Percentiles rank a stretch among this genome's conserved stretches.
phyloP scores from a whole-genome alignment of 768 basidiomycete species.

The Lactarius quietus region DNA sequence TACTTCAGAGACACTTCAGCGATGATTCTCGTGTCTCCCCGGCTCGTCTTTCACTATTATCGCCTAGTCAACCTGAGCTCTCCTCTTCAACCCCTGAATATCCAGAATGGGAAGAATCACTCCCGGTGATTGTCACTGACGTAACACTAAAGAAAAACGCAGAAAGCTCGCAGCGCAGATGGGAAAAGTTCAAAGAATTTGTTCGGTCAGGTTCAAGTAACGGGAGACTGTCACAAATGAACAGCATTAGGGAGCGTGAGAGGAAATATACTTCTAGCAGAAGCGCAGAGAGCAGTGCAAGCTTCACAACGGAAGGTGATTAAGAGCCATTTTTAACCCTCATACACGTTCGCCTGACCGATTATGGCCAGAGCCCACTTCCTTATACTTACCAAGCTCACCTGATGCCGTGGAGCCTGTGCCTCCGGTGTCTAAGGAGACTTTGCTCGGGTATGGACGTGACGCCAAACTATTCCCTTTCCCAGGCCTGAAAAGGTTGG shows the following conservation, averaged over 20 bases:
- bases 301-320: conserved; percentile 23
- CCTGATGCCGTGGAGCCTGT: conserved; percentile 71
- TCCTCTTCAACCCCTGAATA: conserved; percentile 43
- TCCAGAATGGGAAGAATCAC: conserved; percentile 32
- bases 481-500: conserved; percentile 78
- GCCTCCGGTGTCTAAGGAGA: conserved; percentile 66
- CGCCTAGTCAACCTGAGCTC: conserved; percentile 58
- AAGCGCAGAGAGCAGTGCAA: conserved; percentile 30
- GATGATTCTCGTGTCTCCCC: conserved; percentile 59
- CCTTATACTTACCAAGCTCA: conserved; percentile 41
- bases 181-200: conserved; percentile 72
- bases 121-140: conserved; percentile 29
- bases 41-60: conserved; percentile 56
- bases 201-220: conserved; percentile 59
- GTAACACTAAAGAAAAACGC: conserved; percentile 51
- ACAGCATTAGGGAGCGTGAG: conserved; percentile 66
- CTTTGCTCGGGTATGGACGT: conserved; percentile 63
- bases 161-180: conserved; percentile 55
- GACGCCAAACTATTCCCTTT: conserved; percentile 85
- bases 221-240: conserved; percentile 75
- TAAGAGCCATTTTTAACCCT: neutral
- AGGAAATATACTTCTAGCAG: conserved; percentile 50
- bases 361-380: conserved; percentile 13
- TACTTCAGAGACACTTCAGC: conserved; percentile 40
- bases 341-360: neutral